These are phyloP conservation scores for Venturia pyrina DNA, from an alignment of 2,329 filamentous ascomycete species.

Conservation along the genomic window DNA sequence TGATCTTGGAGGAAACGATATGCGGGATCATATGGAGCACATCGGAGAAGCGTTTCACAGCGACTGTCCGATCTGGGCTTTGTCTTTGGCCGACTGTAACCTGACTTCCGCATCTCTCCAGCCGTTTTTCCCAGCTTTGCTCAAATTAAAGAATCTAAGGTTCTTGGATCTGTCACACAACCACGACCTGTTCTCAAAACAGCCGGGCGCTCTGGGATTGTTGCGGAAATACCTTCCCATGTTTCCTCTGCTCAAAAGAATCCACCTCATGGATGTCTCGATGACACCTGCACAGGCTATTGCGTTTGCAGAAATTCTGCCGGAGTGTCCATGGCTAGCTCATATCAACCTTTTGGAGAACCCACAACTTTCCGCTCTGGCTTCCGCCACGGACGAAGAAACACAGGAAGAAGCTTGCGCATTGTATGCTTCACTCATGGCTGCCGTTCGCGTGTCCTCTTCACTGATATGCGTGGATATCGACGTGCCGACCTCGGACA, in stretches of 20 bases:
- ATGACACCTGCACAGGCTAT: constrained; percentile 84
- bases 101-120: constrained; percentile 63
- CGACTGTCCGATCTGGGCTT: constrained; percentile 57
- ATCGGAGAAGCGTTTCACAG: constrained; percentile 43
- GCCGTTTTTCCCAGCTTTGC: constrained; percentile 63
- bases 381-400: constrained; percentile 65
- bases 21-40: constrained; percentile 36
- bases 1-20: constrained; percentile 78
- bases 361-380: constrained; percentile 56
- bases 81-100: constrained; percentile 81
- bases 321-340: constrained; percentile 70
- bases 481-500: constrained; percentile 69
- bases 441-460: constrained; percentile 72
- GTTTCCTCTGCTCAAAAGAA: constrained; percentile 64
- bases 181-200: constrained; percentile 61
- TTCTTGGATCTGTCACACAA: constrained; percentile 94
- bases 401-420: constrained; percentile 89
- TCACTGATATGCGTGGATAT: constrained; percentile 85
- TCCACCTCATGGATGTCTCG: constrained; percentile 77
- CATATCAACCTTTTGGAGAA: constrained; percentile 87
- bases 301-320: constrained; percentile 78
- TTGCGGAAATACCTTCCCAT: constrained; percentile 79
- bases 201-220: constrained; percentile 63
- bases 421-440: constrained; percentile 82
- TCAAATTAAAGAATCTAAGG: constrained; percentile 60